phyloP scores from a whole-genome alignment of 345 rosid species.

The Acer yangbiense region DNA sequence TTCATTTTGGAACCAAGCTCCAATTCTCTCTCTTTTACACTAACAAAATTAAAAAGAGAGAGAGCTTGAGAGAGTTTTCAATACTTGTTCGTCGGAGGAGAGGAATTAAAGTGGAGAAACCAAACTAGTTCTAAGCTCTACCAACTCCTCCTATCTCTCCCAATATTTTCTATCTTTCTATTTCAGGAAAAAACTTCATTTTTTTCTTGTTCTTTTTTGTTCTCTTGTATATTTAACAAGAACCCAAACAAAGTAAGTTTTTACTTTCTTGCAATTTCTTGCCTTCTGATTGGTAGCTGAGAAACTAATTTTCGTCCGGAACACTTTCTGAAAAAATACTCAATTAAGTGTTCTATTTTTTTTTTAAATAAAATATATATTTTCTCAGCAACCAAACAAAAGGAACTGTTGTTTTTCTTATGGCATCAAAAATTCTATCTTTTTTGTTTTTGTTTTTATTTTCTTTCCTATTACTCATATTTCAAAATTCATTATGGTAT shows the following conservation, averaged over 20 bases:
- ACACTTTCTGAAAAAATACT: too few relatives aligned
- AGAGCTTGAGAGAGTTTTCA: background rate
- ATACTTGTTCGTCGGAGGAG: background rate
- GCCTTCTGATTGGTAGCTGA: background rate
- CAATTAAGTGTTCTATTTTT: background rate
- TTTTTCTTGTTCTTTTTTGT: background rate
- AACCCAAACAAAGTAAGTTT: conserved; percentile 8
- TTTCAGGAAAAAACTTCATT: background rate
- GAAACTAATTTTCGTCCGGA: background rate
- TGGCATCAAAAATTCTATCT: too few relatives aligned
- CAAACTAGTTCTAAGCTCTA: background rate
- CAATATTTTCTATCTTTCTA: too few relatives aligned
- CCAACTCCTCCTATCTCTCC: background rate
- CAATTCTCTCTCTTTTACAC: background rate
- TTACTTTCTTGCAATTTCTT: background rate
- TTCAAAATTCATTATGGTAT: too few relatives aligned
- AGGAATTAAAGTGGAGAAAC: background rate
- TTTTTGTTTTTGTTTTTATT: background rate
- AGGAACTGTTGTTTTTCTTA: too few relatives aligned
- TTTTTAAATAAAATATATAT: too few relatives aligned
- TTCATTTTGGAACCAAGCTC: background rate
- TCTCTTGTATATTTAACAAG: background rate
- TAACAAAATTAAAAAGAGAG: background rate
- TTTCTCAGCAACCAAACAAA: too few relatives aligned
- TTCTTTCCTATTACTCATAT: too few relatives aligned